Evolutionary conservation across 2,329 filamentous ascomycete genomes (phyloP).

Genomic region (Phialophora verrucosa): DNA sequence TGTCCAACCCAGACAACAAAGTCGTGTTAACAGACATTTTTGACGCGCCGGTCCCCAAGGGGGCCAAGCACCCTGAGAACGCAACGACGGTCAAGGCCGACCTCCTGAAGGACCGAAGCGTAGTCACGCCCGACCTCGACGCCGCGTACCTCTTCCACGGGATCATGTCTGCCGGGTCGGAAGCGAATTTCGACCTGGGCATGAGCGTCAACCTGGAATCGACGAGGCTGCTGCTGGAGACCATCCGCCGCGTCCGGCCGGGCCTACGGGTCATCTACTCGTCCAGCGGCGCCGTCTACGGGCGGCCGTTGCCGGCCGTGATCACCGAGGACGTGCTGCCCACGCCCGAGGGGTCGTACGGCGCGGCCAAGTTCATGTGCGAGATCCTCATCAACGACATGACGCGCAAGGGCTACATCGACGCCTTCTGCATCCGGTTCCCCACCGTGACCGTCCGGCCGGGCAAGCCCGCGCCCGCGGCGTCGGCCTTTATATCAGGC

Average conservation of each 20-base stretch:
- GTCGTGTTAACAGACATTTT: slow-evolving; percentile 65
- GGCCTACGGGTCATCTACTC: slow-evolving; percentile 66
- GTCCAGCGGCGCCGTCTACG: slow-evolving; percentile 68
- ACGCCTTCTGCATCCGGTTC: slow-evolving; percentile 64
- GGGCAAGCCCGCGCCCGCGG: slow-evolving; percentile 64
- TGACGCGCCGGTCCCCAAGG: slow-evolving; percentile 57
- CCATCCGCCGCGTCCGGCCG: slow-evolving; percentile 56
- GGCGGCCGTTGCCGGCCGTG: slow-evolving; percentile 60
- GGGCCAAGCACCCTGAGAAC: slow-evolving; percentile 57
- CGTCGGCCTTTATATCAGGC: slow-evolving; percentile 67
- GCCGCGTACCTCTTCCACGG: slow-evolving; percentile 69
- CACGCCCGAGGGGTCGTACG: slow-evolving; percentile 67
- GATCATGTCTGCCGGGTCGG: slow-evolving; percentile 69
- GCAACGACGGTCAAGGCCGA: slow-evolving; percentile 60
- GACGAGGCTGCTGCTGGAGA: slow-evolving; percentile 61
- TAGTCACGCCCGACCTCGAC: slow-evolving; percentile 53
- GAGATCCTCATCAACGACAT: slow-evolving; percentile 69
- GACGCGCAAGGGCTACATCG: slow-evolving; percentile 63
- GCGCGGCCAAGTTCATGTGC: slow-evolving; percentile 67
- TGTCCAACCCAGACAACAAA: slow-evolving; percentile 55
- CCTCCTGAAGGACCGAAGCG: slow-evolving; percentile 53
- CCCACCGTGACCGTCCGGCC: slow-evolving; percentile 68
- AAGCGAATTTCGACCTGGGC: slow-evolving; percentile 65
- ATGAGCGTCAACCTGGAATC: slow-evolving; percentile 67
- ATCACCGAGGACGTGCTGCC: slow-evolving; percentile 60